Percentiles rank a stretch among this genome's conserved stretches.
Evolutionary conservation across 495 filamentous ascomycete genomes (phyloP).

Genomic region (Penicillium coffeae): DNA sequence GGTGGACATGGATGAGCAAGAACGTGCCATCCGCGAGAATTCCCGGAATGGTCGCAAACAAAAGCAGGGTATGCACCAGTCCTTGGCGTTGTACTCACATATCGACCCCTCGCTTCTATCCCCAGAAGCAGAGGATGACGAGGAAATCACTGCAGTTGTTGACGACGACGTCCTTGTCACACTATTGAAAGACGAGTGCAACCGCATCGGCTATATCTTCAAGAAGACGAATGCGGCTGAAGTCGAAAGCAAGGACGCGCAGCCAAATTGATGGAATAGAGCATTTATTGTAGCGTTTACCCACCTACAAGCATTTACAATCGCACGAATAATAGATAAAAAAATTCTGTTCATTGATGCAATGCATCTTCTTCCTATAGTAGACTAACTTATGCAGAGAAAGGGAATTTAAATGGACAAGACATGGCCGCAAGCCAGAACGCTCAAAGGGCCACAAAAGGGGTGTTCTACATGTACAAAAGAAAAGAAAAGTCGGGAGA

Average conservation of each 20-base stretch:
- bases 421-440: constrained; percentile 7
- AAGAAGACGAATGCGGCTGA: constrained; percentile 50
- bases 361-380: background rate
- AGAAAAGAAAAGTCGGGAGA: constrained; percentile 2
- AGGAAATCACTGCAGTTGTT: constrained; percentile 32
- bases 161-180: constrained; percentile 61
- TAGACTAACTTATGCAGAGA: background rate
- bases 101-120: constrained; percentile 51
- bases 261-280: too few species aligned
- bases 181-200: constrained; percentile 57
- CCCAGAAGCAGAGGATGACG: constrained; percentile 21
- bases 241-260: constrained; percentile 5
- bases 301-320: background rate
- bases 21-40: constrained; percentile 42
- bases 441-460: constrained; percentile 1
- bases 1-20: constrained; percentile 59
- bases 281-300: too few species aligned
- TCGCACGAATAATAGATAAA: background rate
- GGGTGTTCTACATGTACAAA: constrained; percentile 14
- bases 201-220: constrained; percentile 63
- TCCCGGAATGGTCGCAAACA: constrained; percentile 22
- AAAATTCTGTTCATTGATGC: background rate
- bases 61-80: constrained; percentile 50
- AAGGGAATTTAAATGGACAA: background rate
- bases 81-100: constrained; percentile 65